Evolutionary conservation across 805 yeast species (phyloP).

Genomic region (Starmera caribaea): DNA sequence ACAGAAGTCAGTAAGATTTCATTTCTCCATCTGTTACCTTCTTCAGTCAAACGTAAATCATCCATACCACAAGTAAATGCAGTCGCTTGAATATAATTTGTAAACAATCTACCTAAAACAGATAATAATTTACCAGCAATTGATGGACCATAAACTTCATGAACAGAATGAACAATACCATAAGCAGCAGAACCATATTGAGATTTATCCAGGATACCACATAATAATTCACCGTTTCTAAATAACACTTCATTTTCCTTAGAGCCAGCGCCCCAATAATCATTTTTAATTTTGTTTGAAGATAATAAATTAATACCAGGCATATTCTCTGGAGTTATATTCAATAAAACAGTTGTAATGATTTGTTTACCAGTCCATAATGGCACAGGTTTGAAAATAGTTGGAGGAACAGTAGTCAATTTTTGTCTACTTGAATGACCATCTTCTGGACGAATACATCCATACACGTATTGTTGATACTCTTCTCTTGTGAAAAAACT

Average conservation of each 20-base stretch:
- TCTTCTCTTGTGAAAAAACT: slow-evolving; percentile 81
- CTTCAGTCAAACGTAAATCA: slow-evolving; percentile 83
- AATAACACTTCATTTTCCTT: slow-evolving; percentile 80
- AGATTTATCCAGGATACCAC: slow-evolving; percentile 94
- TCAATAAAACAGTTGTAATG: slow-evolving; percentile 82
- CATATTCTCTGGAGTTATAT: slow-evolving; percentile 76
- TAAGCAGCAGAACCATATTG: slow-evolving; percentile 97
- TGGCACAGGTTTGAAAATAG: slow-evolving; percentile 76
- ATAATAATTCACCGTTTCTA: slow-evolving; percentile 75
- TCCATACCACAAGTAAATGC: slow-evolving; percentile 99
- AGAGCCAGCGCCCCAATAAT: slow-evolving; percentile 87
- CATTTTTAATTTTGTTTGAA: slow-evolving; percentile 83
- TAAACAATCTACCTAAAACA: slow-evolving; percentile 90
- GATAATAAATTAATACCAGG: slow-evolving; percentile 87
- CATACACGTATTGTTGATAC: slow-evolving; percentile 89
- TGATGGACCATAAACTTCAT: slow-evolving; percentile 89
- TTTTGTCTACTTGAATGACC: slow-evolving; percentile 75
- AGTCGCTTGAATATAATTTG: slow-evolving; percentile 83
- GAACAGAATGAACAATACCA: slow-evolving; percentile 93
- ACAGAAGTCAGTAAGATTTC: slow-evolving; percentile 71
- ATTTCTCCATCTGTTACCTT: slow-evolving; percentile 83
- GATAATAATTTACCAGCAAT: slow-evolving; percentile 85
- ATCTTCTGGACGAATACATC: slow-evolving; percentile 94
- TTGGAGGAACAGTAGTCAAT: slow-evolving; percentile 79
- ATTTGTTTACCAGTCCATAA: slow-evolving; percentile 98